Percentiles rank a stretch among this genome's conserved stretches.
phyloP scores from a whole-genome alignment of 129 eudicot genomes.

The Apium graveolens region DNA sequence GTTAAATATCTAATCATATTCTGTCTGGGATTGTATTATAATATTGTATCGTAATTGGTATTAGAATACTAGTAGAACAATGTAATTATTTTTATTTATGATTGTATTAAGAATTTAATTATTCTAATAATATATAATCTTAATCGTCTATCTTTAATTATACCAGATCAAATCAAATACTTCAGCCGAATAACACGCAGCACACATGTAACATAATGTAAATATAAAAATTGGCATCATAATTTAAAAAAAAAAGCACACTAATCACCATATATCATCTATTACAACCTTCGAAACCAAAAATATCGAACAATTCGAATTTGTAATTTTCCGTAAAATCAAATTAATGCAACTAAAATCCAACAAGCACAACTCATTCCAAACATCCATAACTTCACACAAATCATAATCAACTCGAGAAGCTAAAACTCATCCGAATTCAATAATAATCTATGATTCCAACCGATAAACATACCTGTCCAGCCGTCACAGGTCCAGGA shows the following conservation, averaged over 20 bases:
- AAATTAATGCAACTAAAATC: not conserved
- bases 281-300: not conserved
- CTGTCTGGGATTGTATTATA: too few relatives aligned
- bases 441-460: not conserved
- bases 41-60: too few relatives aligned
- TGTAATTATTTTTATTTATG: too few relatives aligned
- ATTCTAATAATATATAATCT: too few relatives aligned
- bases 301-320: not conserved
- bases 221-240: too few relatives aligned
- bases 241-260: too few relatives aligned
- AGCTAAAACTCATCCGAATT: not conserved
- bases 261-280: not conserved
- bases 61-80: too few relatives aligned
- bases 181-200: not conserved
- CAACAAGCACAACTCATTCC: not conserved
- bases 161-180: too few relatives aligned
- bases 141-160: too few relatives aligned
- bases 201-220: not conserved
- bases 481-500: constrained; percentile 71
- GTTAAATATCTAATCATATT: too few relatives aligned
- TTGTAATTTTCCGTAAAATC: not conserved
- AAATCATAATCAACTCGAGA: not conserved
- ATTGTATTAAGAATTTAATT: too few relatives aligned
- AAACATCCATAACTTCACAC: not conserved
- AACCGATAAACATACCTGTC: constrained; percentile 40